Evolutionary conservation across 306 rosid genomes (phyloP).

Genomic region (Trifolium subterraneum): DNA sequence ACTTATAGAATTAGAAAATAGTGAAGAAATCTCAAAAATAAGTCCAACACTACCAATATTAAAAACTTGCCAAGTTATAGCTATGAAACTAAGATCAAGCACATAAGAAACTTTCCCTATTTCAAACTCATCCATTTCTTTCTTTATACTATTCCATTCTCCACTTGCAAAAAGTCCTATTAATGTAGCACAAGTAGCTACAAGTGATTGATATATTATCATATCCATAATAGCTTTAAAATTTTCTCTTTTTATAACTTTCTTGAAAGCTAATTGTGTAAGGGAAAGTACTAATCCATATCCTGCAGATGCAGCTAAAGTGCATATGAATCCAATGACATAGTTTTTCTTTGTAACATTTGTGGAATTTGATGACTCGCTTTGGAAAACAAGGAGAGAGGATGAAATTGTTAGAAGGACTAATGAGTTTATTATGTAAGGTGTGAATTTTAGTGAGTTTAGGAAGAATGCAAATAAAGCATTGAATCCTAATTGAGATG

Average conservation of each 20-base stretch:
- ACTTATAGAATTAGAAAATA: slow-evolving; percentile 44
- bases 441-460: slow-evolving; percentile 45
- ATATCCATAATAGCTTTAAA: slow-evolving; percentile 40
- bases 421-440: slow-evolving; percentile 43
- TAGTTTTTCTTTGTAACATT: slow-evolving; percentile 30
- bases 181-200: slow-evolving; percentile 28
- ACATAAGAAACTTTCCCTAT: slow-evolving; percentile 42
- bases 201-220: slow-evolving; percentile 31
- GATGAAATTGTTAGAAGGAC: slow-evolving; percentile 46
- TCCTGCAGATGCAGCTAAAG: slow-evolving; percentile 47
- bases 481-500: slow-evolving; percentile 46
- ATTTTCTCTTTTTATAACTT: slow-evolving; percentile 33
- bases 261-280: slow-evolving; percentile 38
- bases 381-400: slow-evolving; percentile 41
- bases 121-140: slow-evolving; percentile 43
- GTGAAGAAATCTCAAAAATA: slow-evolving; percentile 41
- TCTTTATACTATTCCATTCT: slow-evolving; percentile 36
- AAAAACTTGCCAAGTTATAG: slow-evolving; percentile 40
- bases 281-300: slow-evolving; percentile 41
- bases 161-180: slow-evolving; percentile 51
- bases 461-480: slow-evolving; percentile 44
- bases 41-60: slow-evolving; percentile 42
- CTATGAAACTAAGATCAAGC: slow-evolving; percentile 31
- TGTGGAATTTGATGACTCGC: slow-evolving; percentile 21
- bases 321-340: slow-evolving; percentile 43